A percentile compares a stretch with the other conserved stretches of the same genome.
Conservation (phyloP, 2,329 filamentous ascomycete genomes). For the Diplocarpon mali region DNA sequence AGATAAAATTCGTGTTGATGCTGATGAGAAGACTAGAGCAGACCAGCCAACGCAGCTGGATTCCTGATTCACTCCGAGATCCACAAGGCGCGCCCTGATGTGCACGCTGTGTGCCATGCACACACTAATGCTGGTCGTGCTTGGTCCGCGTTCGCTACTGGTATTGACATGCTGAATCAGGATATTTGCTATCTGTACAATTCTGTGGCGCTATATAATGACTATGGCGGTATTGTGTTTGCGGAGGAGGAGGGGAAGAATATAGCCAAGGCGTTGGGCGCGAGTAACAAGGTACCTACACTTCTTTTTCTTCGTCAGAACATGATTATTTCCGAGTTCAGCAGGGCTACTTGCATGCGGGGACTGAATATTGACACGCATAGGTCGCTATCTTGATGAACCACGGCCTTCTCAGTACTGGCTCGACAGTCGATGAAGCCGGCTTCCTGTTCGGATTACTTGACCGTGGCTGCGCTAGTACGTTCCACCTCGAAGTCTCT, state of each 20-base stretch:
- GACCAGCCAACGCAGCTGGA: slow-evolving; percentile 55
- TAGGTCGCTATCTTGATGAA: slow-evolving; percentile 55
- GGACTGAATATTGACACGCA: neutral
- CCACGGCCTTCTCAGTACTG: slow-evolving; percentile 62
- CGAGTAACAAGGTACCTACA: slow-evolving; percentile 35
- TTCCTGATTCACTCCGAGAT: slow-evolving; percentile 61
- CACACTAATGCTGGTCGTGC: slow-evolving; percentile 57
- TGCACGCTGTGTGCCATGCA: slow-evolving; percentile 57
- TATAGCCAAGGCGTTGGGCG: slow-evolving; percentile 52
- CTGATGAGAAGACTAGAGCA: slow-evolving; percentile 24
- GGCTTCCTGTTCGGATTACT: slow-evolving; percentile 58
- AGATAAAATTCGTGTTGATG: neutral
- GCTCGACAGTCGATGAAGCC: slow-evolving; percentile 62
- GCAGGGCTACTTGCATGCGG: neutral
- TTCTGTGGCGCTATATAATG: slow-evolving; percentile 52
- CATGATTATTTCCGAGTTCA: too few species aligned
- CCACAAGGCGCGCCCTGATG: slow-evolving; percentile 53
- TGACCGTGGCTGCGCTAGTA: slow-evolving; percentile 52
- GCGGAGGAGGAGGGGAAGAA: slow-evolving; percentile 51
- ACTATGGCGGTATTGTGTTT: slow-evolving; percentile 54
- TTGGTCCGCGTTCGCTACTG: slow-evolving; percentile 53
- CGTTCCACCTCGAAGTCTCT: neutral
- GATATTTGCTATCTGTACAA: slow-evolving; percentile 56
- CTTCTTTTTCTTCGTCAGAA: neutral
- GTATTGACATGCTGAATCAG: slow-evolving; percentile 61